These are phyloP conservation scores for Gleditsia sinensis DNA, from an alignment of 306 rosid genomes.

Conservation along the genomic window DNA sequence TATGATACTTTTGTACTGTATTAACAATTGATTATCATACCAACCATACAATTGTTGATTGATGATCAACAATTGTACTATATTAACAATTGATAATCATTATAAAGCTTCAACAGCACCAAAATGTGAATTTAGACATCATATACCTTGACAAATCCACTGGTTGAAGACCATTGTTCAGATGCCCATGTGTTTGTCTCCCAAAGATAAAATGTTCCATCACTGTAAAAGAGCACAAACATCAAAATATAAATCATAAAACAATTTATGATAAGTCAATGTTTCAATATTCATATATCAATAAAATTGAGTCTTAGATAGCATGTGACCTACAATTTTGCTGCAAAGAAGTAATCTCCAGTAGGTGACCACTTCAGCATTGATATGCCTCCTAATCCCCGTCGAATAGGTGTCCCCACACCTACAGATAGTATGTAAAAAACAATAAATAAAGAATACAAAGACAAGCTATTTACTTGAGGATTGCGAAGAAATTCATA, in stretches of 20 bases:
- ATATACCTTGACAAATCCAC: constrained; percentile 85
- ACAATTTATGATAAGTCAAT: constrained; percentile 19
- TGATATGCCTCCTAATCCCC: constrained; percentile 92
- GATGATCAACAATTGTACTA: no score
- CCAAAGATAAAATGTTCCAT: constrained; percentile 97
- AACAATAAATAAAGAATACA: constrained; percentile 20
- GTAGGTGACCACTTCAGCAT: constrained; percentile 94
- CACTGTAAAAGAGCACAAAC: constrained; percentile 51
- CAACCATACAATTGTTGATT: neutral
- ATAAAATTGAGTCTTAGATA: neutral
- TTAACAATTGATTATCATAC: constrained; percentile 12
- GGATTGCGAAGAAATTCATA: neutral
- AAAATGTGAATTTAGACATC: constrained; percentile 26
- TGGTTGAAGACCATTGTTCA: constrained; percentile 88
- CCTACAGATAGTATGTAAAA: constrained; percentile 51
- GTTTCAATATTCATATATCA: constrained; percentile 2
- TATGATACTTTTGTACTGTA: neutral
- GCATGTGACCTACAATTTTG: constrained; percentile 66
- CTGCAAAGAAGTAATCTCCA: constrained; percentile 94
- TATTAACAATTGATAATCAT: constrained; percentile 4
- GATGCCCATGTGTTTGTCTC: constrained; percentile 97
- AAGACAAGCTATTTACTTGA: neutral
- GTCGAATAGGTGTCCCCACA: constrained; percentile 83
- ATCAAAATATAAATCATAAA: constrained; percentile 30
- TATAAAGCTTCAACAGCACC: constrained; percentile 1